Base-by-base conservation (phyloP, 1,139 yeast species). In the Casaregolazyma suthepensis region DNA sequence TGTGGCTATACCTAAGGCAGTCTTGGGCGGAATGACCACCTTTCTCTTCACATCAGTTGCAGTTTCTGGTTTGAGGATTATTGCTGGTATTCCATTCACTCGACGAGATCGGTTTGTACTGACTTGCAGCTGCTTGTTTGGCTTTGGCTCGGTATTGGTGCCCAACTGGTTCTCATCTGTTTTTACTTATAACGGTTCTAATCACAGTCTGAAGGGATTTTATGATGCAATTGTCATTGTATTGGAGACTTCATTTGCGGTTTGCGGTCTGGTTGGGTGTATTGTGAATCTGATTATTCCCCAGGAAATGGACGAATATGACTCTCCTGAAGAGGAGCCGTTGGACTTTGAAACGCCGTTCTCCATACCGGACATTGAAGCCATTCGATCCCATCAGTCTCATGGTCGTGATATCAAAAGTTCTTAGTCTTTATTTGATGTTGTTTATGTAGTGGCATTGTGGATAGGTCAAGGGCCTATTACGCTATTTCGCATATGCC, bases 11-110 rank as follows among this genome's bases (percentile, higher is more conserved):
- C 96, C 96, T 46, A 79, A 77, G 57, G 78, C 96, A 0, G 93
- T 89, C 23, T 76, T 89, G 56, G 96, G 96, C 54, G 96, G 96
- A 58, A 87, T 89, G 96, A 89, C 96, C 31, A 78, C 96, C 4
- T 90, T 89, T 75, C 74, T 90, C 56, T 90, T 88, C 77, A 80
- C 91, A 38, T 82, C 95, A 12, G 96, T 90, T 52, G 91, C 95
- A 0, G 93, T 87, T 43, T 87, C 96, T 1, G 97, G 97, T 65
- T 72, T 90, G 58, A 82, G 85, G 64, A 87, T 90, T 67, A 86
- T 89, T 59, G 74, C 94, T 18, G 76, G 83, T 54, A 63, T 66
- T 46, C 84, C 85, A 53, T 87, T 89, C 73, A 85, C 93, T 17
- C 81, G 96, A 75, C 81, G 96, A 71, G 96, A 89, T 70, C 76